Evolutionary conservation across 2,329 filamentous ascomycete genomes (phyloP).

Genomic region (Aspergillus novofumigatus): DNA sequence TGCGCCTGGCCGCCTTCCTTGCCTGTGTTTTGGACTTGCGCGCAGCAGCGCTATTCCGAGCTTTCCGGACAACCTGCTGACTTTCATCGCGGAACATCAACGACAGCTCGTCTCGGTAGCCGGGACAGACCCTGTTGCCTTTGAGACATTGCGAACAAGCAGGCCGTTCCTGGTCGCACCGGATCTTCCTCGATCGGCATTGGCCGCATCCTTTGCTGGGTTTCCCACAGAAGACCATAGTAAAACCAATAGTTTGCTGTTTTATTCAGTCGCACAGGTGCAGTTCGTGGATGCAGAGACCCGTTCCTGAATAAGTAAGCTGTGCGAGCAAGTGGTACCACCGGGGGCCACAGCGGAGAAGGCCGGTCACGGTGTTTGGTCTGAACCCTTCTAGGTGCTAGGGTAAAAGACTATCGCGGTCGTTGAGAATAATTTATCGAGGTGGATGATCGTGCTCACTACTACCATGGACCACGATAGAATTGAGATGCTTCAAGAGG

Average conservation of each 20-base stretch:
- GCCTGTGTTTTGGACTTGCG: slow-evolving; percentile 14
- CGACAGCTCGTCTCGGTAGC: slow-evolving; percentile 61
- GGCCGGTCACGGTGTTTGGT: not conserved
- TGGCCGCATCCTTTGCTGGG: slow-evolving; percentile 44
- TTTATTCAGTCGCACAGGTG: not conserved
- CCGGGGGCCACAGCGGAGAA: not conserved
- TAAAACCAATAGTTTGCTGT: not conserved
- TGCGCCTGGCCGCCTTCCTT: slow-evolving; percentile 5
- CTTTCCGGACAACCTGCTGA: slow-evolving; percentile 56
- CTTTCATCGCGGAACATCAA: slow-evolving; percentile 66
- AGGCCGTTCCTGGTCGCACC: slow-evolving; percentile 57
- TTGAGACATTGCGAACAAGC: slow-evolving; percentile 61
- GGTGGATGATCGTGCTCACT: not conserved
- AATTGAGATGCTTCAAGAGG: not conserved
- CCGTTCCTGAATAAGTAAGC: not conserved
- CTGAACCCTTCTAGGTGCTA: not conserved
- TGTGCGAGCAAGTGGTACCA: not conserved
- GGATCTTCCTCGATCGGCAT: slow-evolving; percentile 43
- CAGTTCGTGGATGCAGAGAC: not conserved
- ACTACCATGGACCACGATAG: not conserved
- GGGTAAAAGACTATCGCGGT: not conserved
- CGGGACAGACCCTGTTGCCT: slow-evolving; percentile 57
- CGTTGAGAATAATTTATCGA: not conserved
- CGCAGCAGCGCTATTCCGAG: slow-evolving; percentile 43
- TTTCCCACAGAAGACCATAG: slow-evolving; percentile 43